Evolutionary conservation across 768 basidiomycete species (phyloP), one percentile per base, ranked within the genome.

Genomic region (Leucosporidium creatinivorum): DNA sequence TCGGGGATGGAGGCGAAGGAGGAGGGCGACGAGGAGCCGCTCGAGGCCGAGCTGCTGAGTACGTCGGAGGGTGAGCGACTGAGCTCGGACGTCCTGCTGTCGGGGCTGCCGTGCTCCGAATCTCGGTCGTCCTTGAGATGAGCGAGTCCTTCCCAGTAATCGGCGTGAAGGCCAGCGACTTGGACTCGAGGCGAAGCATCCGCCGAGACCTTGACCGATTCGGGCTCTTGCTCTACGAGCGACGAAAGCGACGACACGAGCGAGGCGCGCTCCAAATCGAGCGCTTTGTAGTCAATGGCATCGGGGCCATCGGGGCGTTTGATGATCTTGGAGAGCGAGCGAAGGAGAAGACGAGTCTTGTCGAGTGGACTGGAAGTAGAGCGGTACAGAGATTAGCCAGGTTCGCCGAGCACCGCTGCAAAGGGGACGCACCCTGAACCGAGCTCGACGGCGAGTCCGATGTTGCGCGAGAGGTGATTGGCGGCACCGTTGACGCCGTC

Each of bases 251-350:
- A 89, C 44, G 91, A 86, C 66, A 85, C 83, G 30, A 98, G 85
- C 75, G 96, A 93, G 58, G 83, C 85, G 72, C 87, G 83, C 77
- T 96, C 92, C 36, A 98, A 85, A 76, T 98, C 96, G 61, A 99
- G 88, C 75, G 73, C 56, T 69, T 66, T 49, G 75, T 76, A 61
- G 52, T 69, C 61, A 57, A 69, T 50, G 8, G 52, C 54, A 3
- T 39, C 26, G 44, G 17, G n/a, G 30, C 60, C 44, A 26, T 49
- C 17, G 30, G 36, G 33, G 5, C 63, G 61, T 39, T 64, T 44
- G 3, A 85, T 77, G 33, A 80, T 80, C 23, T 91, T 84, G 23
- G 93, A 80, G 1, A 88, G 87, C 26, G 80, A 81, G 28, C 96
- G 82, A 59, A 99, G 82, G 75, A 90, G 84, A 36, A 69, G 70